Conservation (phyloP, 495 filamentous ascomycete species). For the Trypethelium eluteriae region DNA sequence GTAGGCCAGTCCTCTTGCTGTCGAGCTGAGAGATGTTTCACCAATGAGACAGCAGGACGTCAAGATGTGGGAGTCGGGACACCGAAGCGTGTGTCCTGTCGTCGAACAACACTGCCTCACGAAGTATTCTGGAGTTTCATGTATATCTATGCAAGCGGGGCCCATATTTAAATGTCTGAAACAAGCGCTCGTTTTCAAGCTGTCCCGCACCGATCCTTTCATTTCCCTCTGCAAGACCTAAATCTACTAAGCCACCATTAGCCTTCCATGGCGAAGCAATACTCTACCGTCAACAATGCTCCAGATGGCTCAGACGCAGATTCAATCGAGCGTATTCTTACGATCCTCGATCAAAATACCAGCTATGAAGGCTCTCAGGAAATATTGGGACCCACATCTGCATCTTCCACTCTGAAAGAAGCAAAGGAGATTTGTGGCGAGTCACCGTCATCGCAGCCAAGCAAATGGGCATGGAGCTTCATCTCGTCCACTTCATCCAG, state of each 20-base stretch:
- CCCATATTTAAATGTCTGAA: background rate
- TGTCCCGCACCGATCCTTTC: slow-evolving; percentile 1
- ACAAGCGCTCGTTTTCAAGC: background rate
- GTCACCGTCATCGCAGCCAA: background rate
- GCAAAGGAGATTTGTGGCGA: background rate
- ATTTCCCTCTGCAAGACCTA: background rate
- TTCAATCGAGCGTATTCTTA: background rate
- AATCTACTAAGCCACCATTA: background rate
- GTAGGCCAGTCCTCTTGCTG: background rate
- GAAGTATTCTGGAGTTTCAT: background rate
- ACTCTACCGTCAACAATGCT: background rate
- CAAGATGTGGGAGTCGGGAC: background rate
- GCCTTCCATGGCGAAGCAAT: background rate
- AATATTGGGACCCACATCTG: background rate
- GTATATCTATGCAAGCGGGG: background rate
- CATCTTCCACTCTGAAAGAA: background rate
- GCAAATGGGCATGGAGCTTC: background rate
- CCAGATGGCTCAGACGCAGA: background rate
- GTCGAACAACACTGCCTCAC: slow-evolving; percentile 1
- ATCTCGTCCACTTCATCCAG: background rate
- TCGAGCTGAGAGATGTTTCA: background rate
- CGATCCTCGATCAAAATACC: background rate
- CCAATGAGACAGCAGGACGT: background rate
- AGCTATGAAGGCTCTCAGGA: background rate
- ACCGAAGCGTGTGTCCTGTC: background rate